phyloP scores from a whole-genome alignment of 352 stramenopile genomes.

The Pythium insidiosum region DNA sequence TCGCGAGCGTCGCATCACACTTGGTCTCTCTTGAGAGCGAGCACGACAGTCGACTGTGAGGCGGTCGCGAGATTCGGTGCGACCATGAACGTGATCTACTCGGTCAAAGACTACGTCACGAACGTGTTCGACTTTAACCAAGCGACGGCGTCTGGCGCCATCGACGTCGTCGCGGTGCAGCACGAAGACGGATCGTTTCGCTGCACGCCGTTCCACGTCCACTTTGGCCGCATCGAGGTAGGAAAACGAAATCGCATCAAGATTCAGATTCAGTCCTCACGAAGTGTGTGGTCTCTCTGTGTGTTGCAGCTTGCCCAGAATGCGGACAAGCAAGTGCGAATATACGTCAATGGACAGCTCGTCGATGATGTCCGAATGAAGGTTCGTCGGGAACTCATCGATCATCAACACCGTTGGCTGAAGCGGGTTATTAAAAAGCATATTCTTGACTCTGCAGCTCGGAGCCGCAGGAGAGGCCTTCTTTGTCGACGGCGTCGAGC shows the following conservation, averaged over 20 bases:
- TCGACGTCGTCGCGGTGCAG: slow-evolving; percentile 80
- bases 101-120: slow-evolving; percentile 81
- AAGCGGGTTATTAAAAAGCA: no score
- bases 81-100: slow-evolving; percentile 88
- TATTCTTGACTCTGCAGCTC: no score
- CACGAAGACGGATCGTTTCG: slow-evolving; percentile 47
- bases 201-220: slow-evolving; percentile 79
- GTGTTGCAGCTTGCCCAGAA: slow-evolving; percentile 18
- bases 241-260: no score
- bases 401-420: neutral
- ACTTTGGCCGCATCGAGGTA: slow-evolving; percentile 59
- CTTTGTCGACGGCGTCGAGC: slow-evolving; percentile 59
- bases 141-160: slow-evolving; percentile 52
- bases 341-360: slow-evolving; percentile 53
- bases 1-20: no score
- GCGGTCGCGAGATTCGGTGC: no score
- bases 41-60: no score
- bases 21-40: no score
- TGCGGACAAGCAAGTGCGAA: slow-evolving; percentile 33
- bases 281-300: slow-evolving; percentile 8
- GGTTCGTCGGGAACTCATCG: slow-evolving; percentile 16
- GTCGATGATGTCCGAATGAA: slow-evolving; percentile 66
- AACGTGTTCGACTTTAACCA: slow-evolving; percentile 70
- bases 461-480: slow-evolving; percentile 59
- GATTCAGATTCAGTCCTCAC: no score